Percentiles rank a stretch among this genome's conserved stretches.
phyloP scores from a whole-genome alignment of 495 filamentous ascomycete species.

The Penicillium malachiteum region DNA sequence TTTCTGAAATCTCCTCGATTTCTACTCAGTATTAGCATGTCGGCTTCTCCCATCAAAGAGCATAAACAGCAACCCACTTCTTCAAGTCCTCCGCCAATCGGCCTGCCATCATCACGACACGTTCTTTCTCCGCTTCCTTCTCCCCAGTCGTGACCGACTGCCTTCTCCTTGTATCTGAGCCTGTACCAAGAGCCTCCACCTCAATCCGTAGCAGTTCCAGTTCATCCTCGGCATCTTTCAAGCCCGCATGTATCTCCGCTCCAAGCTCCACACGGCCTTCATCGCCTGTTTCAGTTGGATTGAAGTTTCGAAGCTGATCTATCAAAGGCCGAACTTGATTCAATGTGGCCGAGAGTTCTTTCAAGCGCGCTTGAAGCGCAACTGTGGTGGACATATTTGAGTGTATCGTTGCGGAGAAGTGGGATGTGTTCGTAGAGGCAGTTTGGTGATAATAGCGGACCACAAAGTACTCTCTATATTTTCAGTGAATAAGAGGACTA shows the following conservation, averaged over 20 bases:
- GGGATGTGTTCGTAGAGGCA: background rate
- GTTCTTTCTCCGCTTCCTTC: constrained; percentile 54
- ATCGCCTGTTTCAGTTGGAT: constrained; percentile 58
- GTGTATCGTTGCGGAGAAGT: background rate
- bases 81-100: constrained; percentile 68
- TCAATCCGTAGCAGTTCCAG: constrained; percentile 80
- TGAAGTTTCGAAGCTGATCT: constrained; percentile 66
- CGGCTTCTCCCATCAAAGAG: background rate
- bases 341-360: constrained; percentile 65
- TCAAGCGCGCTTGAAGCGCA: constrained; percentile 63
- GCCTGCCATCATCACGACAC: constrained; percentile 61
- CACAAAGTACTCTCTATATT: no score
- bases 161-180: constrained; percentile 39
- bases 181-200: constrained; percentile 60
- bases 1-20: constrained; percentile 74
- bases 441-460: background rate
- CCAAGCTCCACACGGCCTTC: constrained; percentile 75
- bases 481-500: no score
- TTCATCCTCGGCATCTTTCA: constrained; percentile 85
- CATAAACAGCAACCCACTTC: constrained; percentile 44
- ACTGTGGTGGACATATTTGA: constrained; percentile 55
- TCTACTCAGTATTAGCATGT: constrained; percentile 42
- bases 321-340: constrained; percentile 72
- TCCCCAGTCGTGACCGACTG: constrained; percentile 37
- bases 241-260: constrained; percentile 73